Base-by-base conservation (phyloP, 1,139 yeast genomes). In the Nadsonia starkeyi-henricii region DNA sequence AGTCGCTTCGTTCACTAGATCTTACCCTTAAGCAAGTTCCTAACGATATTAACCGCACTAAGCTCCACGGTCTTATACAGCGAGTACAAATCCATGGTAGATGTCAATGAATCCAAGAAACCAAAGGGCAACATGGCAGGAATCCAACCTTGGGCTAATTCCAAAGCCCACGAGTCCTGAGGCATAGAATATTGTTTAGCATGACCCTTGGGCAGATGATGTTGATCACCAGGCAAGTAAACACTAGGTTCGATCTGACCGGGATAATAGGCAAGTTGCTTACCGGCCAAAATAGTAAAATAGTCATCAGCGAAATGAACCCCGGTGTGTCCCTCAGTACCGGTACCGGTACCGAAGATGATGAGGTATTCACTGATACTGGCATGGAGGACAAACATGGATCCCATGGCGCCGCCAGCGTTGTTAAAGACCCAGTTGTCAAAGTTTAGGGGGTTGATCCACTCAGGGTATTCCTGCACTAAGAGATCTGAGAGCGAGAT, bases 321-420 rank as follows among this genome's bases (percentile, higher is more conserved):
- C 46, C 98, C 98, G 9, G 88, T 73, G 66, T 91, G 98, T 48
- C 98, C 98, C 65, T 86, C 96, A 15, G 96, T 88, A 42, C 97
- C 97, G 13, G 82, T 74, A 18, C 95, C 83, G 42, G 91, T 74
- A 50, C 96, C 96, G 56, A 88, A 86, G 62, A 86, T 74, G 60
- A 89, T 89, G 64, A 91, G 70, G 63, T 91, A 93, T 67, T 91
- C 98, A 8, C 93, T 72, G 59, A 93, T 73, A n/a, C 97, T 89
- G 15, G 97, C 96, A 65, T 93, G 98, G 56, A 91, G 71, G 53
- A 93, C 85, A 58, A 85, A 76, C 97, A 91, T 89, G 51, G 88
- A 79, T 26, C 98, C 98, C 98, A 91, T 91, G 50, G 98, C 97
- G 56, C 96, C 95, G 50, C 98, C 98, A 8, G 98, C 98, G 60